Percentiles rank a stretch among this genome's conserved stretches.
phyloP scores from a whole-genome alignment of 2,329 filamentous ascomycete species.

The Xylariaceae sp. region DNA sequence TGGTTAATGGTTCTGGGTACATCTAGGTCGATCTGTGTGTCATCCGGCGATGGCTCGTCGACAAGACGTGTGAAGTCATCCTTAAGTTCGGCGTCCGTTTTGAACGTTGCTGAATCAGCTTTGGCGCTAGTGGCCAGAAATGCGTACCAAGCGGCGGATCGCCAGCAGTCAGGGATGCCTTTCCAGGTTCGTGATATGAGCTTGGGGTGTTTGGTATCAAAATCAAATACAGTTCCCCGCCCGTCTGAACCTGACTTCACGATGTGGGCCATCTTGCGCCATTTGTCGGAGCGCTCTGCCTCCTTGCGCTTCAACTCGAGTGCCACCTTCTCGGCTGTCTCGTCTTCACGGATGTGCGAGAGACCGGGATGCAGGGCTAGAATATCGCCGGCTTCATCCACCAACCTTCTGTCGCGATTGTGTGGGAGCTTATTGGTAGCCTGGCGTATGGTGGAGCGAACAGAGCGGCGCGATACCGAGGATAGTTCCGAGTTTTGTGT shows the following conservation, averaged over 20 bases:
- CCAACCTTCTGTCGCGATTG: slow-evolving; percentile 58
- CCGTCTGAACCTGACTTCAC: slow-evolving; percentile 49
- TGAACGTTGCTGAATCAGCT: slow-evolving; percentile 54
- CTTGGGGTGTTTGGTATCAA: slow-evolving; percentile 79
- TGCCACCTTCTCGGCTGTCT: slow-evolving; percentile 49
- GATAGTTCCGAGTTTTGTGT: slow-evolving; percentile 55
- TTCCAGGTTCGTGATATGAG: slow-evolving; percentile 94
- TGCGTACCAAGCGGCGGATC: slow-evolving; percentile 88
- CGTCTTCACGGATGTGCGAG: slow-evolving; percentile 55
- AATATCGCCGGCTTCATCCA: slow-evolving; percentile 68
- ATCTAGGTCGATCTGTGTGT: slow-evolving; percentile 95
- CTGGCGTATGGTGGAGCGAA: slow-evolving; percentile 54
- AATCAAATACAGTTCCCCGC: slow-evolving; percentile 67
- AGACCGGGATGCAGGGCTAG: slow-evolving; percentile 58
- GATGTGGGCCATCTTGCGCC: slow-evolving; percentile 64
- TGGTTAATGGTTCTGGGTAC: slow-evolving; percentile 91
- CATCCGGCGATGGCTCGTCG: slow-evolving; percentile 74
- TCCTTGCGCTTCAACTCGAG: slow-evolving; percentile 62
- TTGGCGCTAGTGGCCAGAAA: slow-evolving; percentile 79
- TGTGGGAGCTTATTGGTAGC: slow-evolving; percentile 59
- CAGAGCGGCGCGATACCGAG: slow-evolving; percentile 49
- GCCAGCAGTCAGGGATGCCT: slow-evolving; percentile 94
- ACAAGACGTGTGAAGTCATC: slow-evolving; percentile 71
- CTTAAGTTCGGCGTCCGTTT: slow-evolving; percentile 69
- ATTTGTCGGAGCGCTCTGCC: slow-evolving; percentile 62